These are phyloP conservation scores for Arthrobotrys musiformis DNA, from an alignment of 2,329 filamentous ascomycete species.

Conservation along the genomic window DNA sequence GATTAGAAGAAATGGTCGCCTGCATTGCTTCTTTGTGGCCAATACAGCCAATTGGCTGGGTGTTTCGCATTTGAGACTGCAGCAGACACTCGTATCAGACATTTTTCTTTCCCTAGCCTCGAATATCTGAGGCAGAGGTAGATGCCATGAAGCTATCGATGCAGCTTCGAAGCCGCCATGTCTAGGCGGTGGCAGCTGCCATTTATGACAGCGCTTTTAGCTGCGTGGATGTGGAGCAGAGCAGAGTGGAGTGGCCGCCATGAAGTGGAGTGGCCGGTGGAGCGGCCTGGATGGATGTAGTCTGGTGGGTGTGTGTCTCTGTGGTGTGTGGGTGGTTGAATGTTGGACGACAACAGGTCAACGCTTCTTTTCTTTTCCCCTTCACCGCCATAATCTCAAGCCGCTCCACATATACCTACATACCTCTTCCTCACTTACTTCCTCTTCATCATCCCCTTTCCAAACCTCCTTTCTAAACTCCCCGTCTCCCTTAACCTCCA, in stretches of 20 bases:
- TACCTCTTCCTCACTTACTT: neutral
- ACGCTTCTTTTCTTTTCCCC: slow-evolving; percentile 47
- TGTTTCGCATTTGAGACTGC: slow-evolving; percentile 32
- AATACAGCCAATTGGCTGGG: slow-evolving; percentile 37
- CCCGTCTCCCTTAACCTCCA: slow-evolving; percentile 11
- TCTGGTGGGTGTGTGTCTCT: slow-evolving; percentile 1
- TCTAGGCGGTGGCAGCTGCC: slow-evolving; percentile 2
- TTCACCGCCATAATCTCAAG: neutral
- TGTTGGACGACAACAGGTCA: slow-evolving; percentile 52
- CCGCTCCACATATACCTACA: slow-evolving; percentile 6
- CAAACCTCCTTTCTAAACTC: slow-evolving; percentile 2
- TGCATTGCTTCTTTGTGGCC: slow-evolving; percentile 48
- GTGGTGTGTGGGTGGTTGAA: neutral
- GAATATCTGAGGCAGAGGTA: neutral
- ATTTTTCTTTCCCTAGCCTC: slow-evolving; percentile 8
- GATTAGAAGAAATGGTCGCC: slow-evolving; percentile 14
- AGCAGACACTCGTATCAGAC: slow-evolving; percentile 6
- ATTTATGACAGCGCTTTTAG: slow-evolving; percentile 16
- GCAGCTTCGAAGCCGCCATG: slow-evolving; percentile 12
- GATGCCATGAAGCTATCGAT: slow-evolving; percentile 18
- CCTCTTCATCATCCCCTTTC: neutral
- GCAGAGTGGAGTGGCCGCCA: neutral
- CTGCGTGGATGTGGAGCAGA: slow-evolving; percentile 1
- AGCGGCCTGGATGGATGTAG: neutral
- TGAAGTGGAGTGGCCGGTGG: neutral